Base-by-base conservation (phyloP, 2,329 filamentous ascomycete species). In the Ophiognomonia clavigignenti-juglandacearum region DNA sequence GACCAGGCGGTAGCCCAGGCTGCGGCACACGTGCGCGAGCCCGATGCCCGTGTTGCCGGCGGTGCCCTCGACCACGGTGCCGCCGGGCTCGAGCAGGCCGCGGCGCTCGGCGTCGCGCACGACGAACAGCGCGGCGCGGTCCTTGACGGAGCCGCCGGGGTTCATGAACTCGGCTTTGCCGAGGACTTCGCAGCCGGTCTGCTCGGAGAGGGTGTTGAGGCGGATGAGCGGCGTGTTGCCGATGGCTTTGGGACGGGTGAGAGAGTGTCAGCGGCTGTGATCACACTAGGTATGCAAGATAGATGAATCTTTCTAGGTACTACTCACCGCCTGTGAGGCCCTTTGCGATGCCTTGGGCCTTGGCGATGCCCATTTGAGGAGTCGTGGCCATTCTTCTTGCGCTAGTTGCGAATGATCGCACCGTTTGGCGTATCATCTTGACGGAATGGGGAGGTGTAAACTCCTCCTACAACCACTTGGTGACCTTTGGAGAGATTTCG, bases 141-240 rank as follows among this genome's bases (percentile, higher is more conserved):
- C 93, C 72, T 98, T 98, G 65, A 98, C 85, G 45, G 85, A 91
- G 50, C 93, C 93, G 57, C 93, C 93, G 2, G 93, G 93, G 74
- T 98, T 98, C 76, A 95, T 93, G 72, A 98, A 98, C 67, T 98
- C 93, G 59, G 93, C 91, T 69, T 98, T 98, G 61, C 92, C 93
- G 34, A 97, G 83, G 49, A 98, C 75, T 59, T 95, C 87, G 77
- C 93, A 97, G 55, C 91, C 90, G 1, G 93, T 97, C 62, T 95
- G 79, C 51, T 88, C 82, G 34, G 92, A 97, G 57, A 97, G 83
- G 52, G 76, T 81, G 68, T 95, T 92, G 42, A 98, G 76, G 40
- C 87, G 85, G 66, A 98, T 95, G 45, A 98, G 80, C 1, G 93
- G 92, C 0, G 93, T 98, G 69, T 97, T 97, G 54, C 93, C 93